Percentiles rank a stretch among this genome's conserved stretches.
Conservation (phyloP, 257 asterid genomes). For the Thymus quinquecostatus region DNA sequence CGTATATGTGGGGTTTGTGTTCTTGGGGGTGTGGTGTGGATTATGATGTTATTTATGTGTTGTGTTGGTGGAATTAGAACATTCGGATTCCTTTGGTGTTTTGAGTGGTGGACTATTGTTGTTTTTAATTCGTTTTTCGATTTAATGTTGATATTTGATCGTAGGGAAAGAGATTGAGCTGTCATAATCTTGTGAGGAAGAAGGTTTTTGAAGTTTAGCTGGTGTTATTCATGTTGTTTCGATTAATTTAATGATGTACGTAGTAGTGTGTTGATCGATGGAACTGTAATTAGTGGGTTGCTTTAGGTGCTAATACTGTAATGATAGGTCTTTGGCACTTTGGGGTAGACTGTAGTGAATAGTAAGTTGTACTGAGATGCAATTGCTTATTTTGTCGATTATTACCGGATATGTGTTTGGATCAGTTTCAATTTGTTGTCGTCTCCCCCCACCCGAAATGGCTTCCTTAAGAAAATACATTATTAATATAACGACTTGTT, state of each 20-base stretch:
- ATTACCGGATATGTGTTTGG: not conserved
- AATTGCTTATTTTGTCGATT: constrained; percentile 10
- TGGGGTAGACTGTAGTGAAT: constrained; percentile 11
- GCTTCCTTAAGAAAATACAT: too few relatives aligned
- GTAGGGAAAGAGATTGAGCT: too few relatives aligned
- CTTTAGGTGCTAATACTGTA: not conserved
- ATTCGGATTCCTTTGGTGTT: too few relatives aligned
- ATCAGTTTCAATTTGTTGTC: constrained; percentile 21
- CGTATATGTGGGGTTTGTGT: too few relatives aligned
- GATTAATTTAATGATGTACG: not conserved
- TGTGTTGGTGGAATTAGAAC: too few relatives aligned
- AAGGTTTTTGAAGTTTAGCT: not conserved
- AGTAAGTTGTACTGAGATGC: not conserved
- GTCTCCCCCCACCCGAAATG: not conserved
- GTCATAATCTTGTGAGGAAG: too few relatives aligned
- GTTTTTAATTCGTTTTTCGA: too few relatives aligned
- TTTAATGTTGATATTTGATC: too few relatives aligned
- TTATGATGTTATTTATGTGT: too few relatives aligned
- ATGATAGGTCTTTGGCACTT: constrained; percentile 5
- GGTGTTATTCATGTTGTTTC: not conserved
- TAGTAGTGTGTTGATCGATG: not conserved
- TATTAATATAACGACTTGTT: too few relatives aligned
- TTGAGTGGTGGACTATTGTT: too few relatives aligned
- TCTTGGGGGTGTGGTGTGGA: too few relatives aligned
- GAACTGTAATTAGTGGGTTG: not conserved